phyloP scores from a whole-genome alignment of 805 yeast genomes.

The Teunomyces aglyptinius region DNA sequence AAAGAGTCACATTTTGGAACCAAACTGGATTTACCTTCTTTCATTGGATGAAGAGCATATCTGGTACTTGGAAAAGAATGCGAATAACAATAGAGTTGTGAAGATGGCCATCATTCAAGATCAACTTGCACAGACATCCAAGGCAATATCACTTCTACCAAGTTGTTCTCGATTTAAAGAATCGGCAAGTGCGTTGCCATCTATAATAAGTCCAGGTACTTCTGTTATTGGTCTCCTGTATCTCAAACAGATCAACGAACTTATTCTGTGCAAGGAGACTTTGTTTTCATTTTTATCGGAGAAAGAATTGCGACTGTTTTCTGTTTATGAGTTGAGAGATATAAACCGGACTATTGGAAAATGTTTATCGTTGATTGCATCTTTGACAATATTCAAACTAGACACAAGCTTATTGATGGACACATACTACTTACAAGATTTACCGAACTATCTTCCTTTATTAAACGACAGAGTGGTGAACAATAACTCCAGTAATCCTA shows the following conservation, averaged over 20 bases:
- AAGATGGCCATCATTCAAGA: background rate
- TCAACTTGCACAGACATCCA: background rate
- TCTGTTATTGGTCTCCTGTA: conserved; percentile 4
- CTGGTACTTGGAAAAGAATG: background rate
- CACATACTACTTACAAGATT: conserved; percentile 21
- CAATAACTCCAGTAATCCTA: conserved; percentile 10
- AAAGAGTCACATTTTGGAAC: conserved; percentile 1
- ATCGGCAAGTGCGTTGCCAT: conserved; percentile 9
- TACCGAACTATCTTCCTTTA: conserved; percentile 18
- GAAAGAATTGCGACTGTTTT: conserved; percentile 5
- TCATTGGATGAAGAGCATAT: background rate
- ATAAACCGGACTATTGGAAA: conserved; percentile 12
- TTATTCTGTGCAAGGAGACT: conserved; percentile 15
- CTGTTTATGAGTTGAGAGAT: conserved; percentile 16
- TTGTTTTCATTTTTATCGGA: conserved; percentile 10
- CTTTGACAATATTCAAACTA: conserved; percentile 17
- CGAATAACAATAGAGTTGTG: background rate
- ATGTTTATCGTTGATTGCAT: conserved; percentile 20
- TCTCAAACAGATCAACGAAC: conserved; percentile 13
- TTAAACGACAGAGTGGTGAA: conserved; percentile 17
- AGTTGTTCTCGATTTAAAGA: conserved; percentile 2
- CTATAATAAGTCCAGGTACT: conserved; percentile 8
- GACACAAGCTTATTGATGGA: conserved; percentile 14
- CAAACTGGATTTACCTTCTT: conserved; percentile 1
- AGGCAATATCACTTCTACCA: background rate